Evolutionary conservation across 306 rosid species (phyloP), one percentile per base, ranked within the genome.

Genomic region (Luffa aegyptiaca): DNA sequence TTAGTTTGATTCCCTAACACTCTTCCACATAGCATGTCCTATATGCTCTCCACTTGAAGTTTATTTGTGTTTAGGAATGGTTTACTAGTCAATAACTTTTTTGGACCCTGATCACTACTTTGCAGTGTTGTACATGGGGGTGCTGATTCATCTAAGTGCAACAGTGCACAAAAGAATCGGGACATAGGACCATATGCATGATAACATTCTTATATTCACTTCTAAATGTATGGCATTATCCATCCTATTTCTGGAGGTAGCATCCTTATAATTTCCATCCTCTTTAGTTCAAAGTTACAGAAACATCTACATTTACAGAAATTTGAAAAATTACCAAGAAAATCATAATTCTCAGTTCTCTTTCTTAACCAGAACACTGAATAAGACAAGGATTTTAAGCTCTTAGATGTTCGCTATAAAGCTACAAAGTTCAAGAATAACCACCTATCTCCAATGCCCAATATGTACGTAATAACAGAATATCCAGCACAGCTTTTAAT

Each of bases 381-480:
- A 44, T 57, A 2, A 76, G 11, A 10, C 4, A 16, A 37, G 68
- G 45, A 21, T 56, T 56, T 56, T 76, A 76, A 76, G 68, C 49
- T 53, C 14, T 61, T 18, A 26, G 68, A n/a, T 59, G 36, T 61
- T 18, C 6, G 58, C 10, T 21, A 63, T 79, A 3, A 49, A 58
- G 64, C 8, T 33, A 62, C 14, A 16, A 12, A 36, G 81, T 68
- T 51, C 41, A 79, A 58, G 71, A 77, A 41, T 77, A 33, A 70
- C 88, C 83, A 95, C 99, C 99, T 95, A 93, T 95, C 99, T 81
- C 99, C 99, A 75, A 95, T 90, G 77, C 99, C 99, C 85, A 93
- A 90, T 86, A 95, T 91, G 83, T 95, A 95, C n/a, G 99, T 95
- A 83, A 95, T 95, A 45, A 95, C 99, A 18, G 99, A 95, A 88